phyloP scores from a whole-genome alignment of 352 stramenopile species.

The Phytophthora chlamydospora region DNA sequence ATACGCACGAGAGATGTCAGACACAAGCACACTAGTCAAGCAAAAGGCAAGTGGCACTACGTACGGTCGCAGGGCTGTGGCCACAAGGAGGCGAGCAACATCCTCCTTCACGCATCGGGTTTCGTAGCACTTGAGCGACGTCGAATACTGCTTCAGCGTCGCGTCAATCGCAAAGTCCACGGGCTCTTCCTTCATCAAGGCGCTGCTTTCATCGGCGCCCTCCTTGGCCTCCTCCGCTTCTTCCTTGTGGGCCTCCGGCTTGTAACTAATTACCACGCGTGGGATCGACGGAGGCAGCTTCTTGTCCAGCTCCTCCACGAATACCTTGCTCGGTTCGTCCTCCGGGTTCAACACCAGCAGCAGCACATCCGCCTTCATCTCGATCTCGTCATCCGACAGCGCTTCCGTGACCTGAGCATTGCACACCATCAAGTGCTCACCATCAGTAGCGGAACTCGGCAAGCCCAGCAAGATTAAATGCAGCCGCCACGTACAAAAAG shows the following conservation, averaged over 20 bases:
- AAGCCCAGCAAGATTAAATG: not conserved
- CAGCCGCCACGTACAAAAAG: conserved; percentile 55
- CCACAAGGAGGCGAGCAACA: conserved; percentile 44
- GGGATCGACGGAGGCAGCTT: conserved; percentile 61
- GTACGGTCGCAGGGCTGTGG: conserved; percentile 60
- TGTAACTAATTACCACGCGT: conserved; percentile 66
- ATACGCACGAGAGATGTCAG: conserved; percentile 4
- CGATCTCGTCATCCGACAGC: conserved; percentile 64
- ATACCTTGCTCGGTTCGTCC: conserved; percentile 46
- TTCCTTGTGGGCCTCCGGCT: conserved; percentile 32
- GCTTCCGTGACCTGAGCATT: conserved; percentile 65
- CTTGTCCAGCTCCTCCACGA: conserved; percentile 60
- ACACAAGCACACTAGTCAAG: not conserved
- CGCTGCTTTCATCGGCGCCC: conserved; percentile 15
- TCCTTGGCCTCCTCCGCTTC: conserved; percentile 17
- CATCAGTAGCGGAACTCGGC: not conserved
- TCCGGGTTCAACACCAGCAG: conserved; percentile 72
- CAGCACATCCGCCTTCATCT: conserved; percentile 75
- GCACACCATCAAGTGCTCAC: conserved; percentile 2
- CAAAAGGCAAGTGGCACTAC: conserved; percentile 29
- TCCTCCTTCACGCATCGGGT: conserved; percentile 41
- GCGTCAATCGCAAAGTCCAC: conserved; percentile 56
- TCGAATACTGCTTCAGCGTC: conserved; percentile 55
- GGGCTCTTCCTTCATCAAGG: conserved; percentile 22
- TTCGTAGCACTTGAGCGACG: conserved; percentile 51